Evolutionary conservation across 2,329 filamentous ascomycete species (phyloP), one percentile per base, ranked within the genome.

Genomic region (Trichoderma aggressivum): DNA sequence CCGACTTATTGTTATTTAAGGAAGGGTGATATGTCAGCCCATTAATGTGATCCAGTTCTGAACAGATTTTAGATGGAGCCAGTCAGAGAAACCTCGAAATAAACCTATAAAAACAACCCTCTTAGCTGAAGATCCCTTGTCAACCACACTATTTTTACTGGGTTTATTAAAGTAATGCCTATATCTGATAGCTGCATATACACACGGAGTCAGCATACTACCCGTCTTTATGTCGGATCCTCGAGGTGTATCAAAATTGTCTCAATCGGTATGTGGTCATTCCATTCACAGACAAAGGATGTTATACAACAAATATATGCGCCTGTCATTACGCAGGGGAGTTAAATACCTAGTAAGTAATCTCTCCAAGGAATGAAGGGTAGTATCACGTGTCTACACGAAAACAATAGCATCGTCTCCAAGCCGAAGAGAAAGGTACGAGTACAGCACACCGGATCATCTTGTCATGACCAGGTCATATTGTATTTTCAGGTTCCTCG

Each of bases 381-480:
- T 7, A 18, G 39, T 16, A 43, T 43, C 39, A 18, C 39, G 7
- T 43, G 7, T 18, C 7, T 8, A 43, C 14, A 43, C 39, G 1
- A 16, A 43, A 36, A 43, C 7, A 43, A n/a, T 16, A 43, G 3
- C 39, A 18, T 43, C 7, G 8, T 18, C 16, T 18, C 16, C 16
- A 18, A 18, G 7, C 16, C 16, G 2, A 8, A 43, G 16, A 50
- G 4, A 30, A 66, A 1, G 76, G 74, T 3, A 73, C 21, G 2
- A 76, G 70, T 39, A 8, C 76, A 75, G 75, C 7, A 76, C 75
- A 65, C 32, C 32, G 32, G 32, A 12, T 10, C 32, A 34, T 12
- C 10, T 34, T 34, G 32, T 10, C 32, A 12, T 34, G 32, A 34
- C 3, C 10, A 10, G 10, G 10, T 34, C 32, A 34, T 5, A 28